phyloP scores from a whole-genome alignment of 2,329 filamentous ascomycete species.

The Xylaria sp. region DNA sequence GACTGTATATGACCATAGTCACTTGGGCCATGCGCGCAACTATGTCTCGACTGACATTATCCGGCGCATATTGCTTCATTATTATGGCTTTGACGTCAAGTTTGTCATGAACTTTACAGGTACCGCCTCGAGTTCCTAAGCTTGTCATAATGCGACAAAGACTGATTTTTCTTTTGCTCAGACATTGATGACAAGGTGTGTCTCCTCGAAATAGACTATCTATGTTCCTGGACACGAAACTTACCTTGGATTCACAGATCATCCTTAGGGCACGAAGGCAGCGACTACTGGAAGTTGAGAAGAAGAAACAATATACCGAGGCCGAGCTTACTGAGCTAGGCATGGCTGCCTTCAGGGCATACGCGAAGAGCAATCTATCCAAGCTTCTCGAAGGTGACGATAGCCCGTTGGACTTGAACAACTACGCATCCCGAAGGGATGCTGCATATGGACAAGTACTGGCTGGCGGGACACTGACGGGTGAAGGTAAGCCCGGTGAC shows the following conservation, averaged over 20 bases:
- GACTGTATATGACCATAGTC: slow-evolving; percentile 80
- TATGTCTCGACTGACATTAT: slow-evolving; percentile 93
- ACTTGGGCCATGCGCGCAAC: slow-evolving; percentile 85
- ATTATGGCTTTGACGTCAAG: slow-evolving; percentile 83
- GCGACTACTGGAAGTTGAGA: slow-evolving; percentile 80
- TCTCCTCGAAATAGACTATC: slow-evolving; percentile 68
- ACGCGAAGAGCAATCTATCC: slow-evolving; percentile 65
- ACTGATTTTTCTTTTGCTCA: slow-evolving; percentile 15
- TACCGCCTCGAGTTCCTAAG: neutral
- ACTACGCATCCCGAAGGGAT: slow-evolving; percentile 62
- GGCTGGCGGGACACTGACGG: slow-evolving; percentile 64
- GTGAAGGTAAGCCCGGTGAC: slow-evolving; percentile 73
- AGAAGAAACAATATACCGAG: slow-evolving; percentile 70
- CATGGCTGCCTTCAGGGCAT: slow-evolving; percentile 64
- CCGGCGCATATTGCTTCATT: slow-evolving; percentile 81
- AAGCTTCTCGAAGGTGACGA: slow-evolving; percentile 58
- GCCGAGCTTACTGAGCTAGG: slow-evolving; percentile 60
- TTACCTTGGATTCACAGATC: slow-evolving; percentile 63
- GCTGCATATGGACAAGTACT: slow-evolving; percentile 64
- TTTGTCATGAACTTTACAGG: slow-evolving; percentile 92
- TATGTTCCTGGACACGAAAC: slow-evolving; percentile 62
- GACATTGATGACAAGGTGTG: slow-evolving; percentile 80
- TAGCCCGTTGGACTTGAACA: slow-evolving; percentile 57
- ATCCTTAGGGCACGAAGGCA: slow-evolving; percentile 77
- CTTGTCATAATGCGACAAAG: neutral